Percentiles rank a stretch among this genome's conserved stretches.
Evolutionary conservation across 2,329 filamentous ascomycete genomes (phyloP).

Genomic region (Sporothrix phasma): DNA sequence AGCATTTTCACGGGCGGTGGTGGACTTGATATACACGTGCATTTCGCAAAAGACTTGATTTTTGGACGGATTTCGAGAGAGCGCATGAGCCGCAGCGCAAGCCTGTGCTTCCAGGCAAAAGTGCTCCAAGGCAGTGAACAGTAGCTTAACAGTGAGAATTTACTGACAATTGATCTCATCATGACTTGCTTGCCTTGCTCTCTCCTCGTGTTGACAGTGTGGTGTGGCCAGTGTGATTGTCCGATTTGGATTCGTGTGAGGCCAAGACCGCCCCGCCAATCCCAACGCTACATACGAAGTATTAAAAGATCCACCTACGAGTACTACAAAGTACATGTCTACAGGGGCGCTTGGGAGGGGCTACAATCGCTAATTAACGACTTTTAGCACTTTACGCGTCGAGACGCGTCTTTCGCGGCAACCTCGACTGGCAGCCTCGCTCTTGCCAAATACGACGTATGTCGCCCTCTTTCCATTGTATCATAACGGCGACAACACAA

Average conservation of each 20-base stretch:
- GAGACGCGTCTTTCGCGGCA: slow-evolving; percentile 14
- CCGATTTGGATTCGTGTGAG: not conserved
- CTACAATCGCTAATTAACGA: not conserved
- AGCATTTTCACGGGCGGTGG: not conserved
- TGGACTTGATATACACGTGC: not conserved
- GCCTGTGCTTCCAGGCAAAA: not conserved
- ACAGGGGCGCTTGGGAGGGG: not conserved
- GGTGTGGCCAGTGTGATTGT: not conserved
- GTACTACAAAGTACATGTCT: not conserved
- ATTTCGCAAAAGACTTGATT: not conserved
- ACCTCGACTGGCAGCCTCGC: not conserved
- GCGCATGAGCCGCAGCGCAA: not conserved
- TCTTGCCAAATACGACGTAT: not conserved
- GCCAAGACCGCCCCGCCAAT: not conserved
- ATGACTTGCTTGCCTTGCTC: not conserved
- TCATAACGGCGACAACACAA: not conserved
- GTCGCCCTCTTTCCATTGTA: not conserved
- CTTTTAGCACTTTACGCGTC: slow-evolving; percentile 18
- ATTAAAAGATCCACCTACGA: too few relatives aligned
- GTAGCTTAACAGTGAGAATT: not conserved
- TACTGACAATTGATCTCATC: not conserved
- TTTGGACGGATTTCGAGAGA: not conserved
- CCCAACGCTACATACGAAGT: not conserved
- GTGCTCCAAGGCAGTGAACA: not conserved
- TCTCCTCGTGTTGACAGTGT: not conserved